Base-by-base conservation (phyloP, 805 yeast genomes). In the Saccharomycopsis javanensis region DNA sequence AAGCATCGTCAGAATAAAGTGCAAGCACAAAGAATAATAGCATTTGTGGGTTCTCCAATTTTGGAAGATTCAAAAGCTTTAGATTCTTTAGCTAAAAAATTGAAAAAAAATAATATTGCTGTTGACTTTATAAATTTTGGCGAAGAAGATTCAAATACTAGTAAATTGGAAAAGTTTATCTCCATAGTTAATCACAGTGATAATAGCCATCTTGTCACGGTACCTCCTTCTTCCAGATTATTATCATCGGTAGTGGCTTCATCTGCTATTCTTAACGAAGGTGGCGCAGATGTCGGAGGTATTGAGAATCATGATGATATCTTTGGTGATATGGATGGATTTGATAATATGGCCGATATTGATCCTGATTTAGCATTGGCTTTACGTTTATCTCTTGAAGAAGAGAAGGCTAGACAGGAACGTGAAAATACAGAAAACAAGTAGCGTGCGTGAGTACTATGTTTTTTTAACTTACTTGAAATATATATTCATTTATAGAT, bases 331-430 rank as follows among this genome's bases (percentile, higher is more conserved):
- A 77, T 72, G 23, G 78, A 75, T 59, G 79, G 74, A 53, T 82
- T 81, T 71, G 88, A 83, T 57, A 78, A 85, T 66, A 98, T 92
- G 71, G 92, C 96, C 33, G 83, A 83, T 63, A 86, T 89, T 82
- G 99, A 94, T 66, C 98, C 98, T 33, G 99, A 94, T 71, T 80
- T 94, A 68, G 99, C 98, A 0, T 77, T 94, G 76, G 99, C 98
- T 0, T 79, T 94, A 66, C 83, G 98, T 68, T 76, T 94, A 70
- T 92, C 98, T 0, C 76, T 94, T 66, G 98, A 94, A 68, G 99
- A 94, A 68, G 98, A 92, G 69, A 87, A 85, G 65, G 85, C 88
- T 54, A 82, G 98, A 73, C 97, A 89, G 68, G 96, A 88, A 63
- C 79, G 91, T 67, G 83, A 64, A 53, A 61, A 64, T 35, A 38